phyloP scores from a whole-genome alignment of 2,329 filamentous ascomycete species.

The Exserohilum rostratum region DNA sequence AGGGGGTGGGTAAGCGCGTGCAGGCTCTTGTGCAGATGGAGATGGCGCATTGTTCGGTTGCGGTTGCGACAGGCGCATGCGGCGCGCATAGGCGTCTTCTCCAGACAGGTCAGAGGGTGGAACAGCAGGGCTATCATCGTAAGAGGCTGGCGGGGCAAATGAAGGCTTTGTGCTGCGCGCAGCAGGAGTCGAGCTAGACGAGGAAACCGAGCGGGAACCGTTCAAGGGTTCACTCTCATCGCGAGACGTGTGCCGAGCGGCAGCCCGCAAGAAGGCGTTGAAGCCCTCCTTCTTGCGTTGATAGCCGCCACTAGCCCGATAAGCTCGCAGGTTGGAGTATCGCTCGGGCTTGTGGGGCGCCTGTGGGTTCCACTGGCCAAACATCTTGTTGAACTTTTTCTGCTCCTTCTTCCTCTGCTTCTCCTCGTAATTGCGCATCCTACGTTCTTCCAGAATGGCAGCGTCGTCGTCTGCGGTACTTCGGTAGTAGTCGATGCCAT shows the following conservation, averaged over 20 bases:
- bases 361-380: constrained; percentile 52
- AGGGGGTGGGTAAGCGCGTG: constrained; percentile 12
- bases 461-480: constrained; percentile 81
- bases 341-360: constrained; percentile 33
- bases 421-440: constrained; percentile 74
- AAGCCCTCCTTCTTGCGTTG: constrained; percentile 32
- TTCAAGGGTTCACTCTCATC: constrained; percentile 23
- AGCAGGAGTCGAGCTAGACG: constrained; percentile 19
- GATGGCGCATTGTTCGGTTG: constrained; percentile 14
- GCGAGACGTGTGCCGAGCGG: constrained; percentile 15
- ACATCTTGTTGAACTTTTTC: constrained; percentile 74
- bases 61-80: constrained; percentile 24
- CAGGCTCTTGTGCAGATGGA: constrained; percentile 1
- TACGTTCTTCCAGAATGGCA: constrained; percentile 66
- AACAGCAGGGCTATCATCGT: constrained; percentile 27
- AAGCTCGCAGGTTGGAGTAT: constrained; percentile 37
- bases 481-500: constrained; percentile 64
- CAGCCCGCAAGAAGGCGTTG: constrained; percentile 30
- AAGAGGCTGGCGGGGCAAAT: constrained; percentile 57
- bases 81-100: constrained; percentile 32
- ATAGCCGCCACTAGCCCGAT: constrained; percentile 34
- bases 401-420: constrained; percentile 64
- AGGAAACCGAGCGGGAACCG: constrained; percentile 17
- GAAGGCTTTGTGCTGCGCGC: constrained; percentile 30
- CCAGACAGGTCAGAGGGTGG: constrained; percentile 47